Base-by-base conservation (phyloP, 805 yeast genomes). In the Nakazawaea molendinolei region DNA sequence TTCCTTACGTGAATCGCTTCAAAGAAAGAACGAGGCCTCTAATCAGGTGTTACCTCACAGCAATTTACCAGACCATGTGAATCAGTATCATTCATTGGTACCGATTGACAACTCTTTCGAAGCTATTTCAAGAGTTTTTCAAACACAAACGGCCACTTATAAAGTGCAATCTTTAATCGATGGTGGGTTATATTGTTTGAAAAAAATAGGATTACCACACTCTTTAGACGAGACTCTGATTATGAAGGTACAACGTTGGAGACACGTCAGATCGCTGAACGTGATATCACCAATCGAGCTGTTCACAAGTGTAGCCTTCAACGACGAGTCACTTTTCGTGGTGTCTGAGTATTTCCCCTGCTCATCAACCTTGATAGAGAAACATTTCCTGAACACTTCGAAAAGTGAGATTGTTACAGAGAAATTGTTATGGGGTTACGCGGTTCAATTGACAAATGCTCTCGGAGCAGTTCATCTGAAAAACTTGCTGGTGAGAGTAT, bases 311-410 rank as follows among this genome's bases (percentile, higher is more conserved):
- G 73, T 86, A 39, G 81, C 86, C 5, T 92, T 92, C 62, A 90
- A 86, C 29, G 92, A 84, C 47, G 67, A 69, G 32, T 78, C 92
- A 1, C 65, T 92, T 39, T 70, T 86, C 28, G 63, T 87, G 29
- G 80, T 84, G 4, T 86, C 86, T 58, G 97, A 90, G 51, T 92
- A 76, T 55, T 84, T 71, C 55, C 97, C 98, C 17, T 65, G 76
- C 42, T 71, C 95, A 1, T 63, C 63, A 38, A 83, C 95, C 1
- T 60, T 90, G 32, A 62, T 66, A 39, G 95, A 86, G 42, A 66
- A 69, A 14, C 92, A 86, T 60, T 66, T 76, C 45, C 32, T 60
- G 71, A 29, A 63, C 49, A 38, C 50, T 52, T 56, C 57, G 26
- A 61, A 58, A 39, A 63, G 68, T 4, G 73, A 67, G 42, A 67